Base-by-base conservation (phyloP, 129 eudicot species). In the Cynara cardunculus region DNA sequence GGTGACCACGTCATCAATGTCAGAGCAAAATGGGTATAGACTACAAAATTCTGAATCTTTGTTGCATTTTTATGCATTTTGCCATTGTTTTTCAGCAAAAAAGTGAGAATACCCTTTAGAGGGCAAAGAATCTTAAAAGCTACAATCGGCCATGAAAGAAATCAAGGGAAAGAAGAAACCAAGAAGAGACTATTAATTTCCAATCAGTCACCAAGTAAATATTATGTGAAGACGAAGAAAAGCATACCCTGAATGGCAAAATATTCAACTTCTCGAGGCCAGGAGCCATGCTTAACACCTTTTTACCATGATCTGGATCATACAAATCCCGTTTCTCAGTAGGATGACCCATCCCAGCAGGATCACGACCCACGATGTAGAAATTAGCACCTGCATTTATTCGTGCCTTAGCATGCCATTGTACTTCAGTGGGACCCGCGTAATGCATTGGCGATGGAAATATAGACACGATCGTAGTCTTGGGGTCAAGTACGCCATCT, bases 371-470 rank as follows among this genome's bases (percentile, higher is more conserved):
- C 32, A 94, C 98, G 21, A 91, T 94, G 69, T 94, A 94, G 85
- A 94, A 94, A 80, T 94, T 94, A 19, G 97, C 98, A 83, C 98
- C 98, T 10, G 97, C 97, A 46, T 94, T 94, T 79, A 94, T 90
- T 44, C 98, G 84, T 71, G 98, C 96, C 86, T 91, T 94, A 13
- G 98, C 98, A 80, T 94, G 98, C 98, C 98, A 91, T 62, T 94
- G 98, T 46, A 94, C 98, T 90, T 94, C 98, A 7, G 97, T 94
- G 34, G 97, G 97, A 5, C 98, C 98, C 8, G 97, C 98, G 37
- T 94, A 94, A 84, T 91, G 98, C 98, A 94, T 94, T 44, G 97
- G 98, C 3, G 97, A 94, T 27, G 98, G 98, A 77, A 94, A 94
- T 85, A 94, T 94, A 67, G 98, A 81, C 28, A 94, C 98, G 8